Evolutionary conservation across 768 basidiomycete species (phyloP), one percentile per base, ranked within the genome.

Genomic region (Cyclocybe cylindracea): DNA sequence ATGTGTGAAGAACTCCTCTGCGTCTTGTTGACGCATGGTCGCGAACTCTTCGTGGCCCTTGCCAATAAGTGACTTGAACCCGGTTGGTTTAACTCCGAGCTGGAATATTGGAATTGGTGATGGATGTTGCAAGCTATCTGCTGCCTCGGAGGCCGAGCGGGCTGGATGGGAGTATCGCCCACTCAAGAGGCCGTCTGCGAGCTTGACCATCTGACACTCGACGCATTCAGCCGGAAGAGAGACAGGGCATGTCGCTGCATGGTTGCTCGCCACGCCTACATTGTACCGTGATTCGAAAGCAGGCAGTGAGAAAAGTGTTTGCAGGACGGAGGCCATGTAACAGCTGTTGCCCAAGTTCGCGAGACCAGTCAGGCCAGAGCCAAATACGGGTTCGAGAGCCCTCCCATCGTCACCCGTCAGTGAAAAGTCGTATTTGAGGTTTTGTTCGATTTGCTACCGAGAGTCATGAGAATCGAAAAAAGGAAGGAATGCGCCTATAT

Each of bases 21-120:
- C 85, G 62, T 99, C 97, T 65, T 98, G 97, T 68, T 99, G 96
- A 46, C 83, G 80, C 95, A 98, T 98, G 42, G 95, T 98, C 33
- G 89, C 77, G 61, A 98, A 98, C 70, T 98, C 97, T 32, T 82
- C 82, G 61, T 98, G 97, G 1, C 92, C 94, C 58, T 89, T 91
- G 2, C 96, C 96, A 34, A 98, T 83, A 8, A 98, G 80, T 4
- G 85, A 73, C 69, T 98, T 98, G 76, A 98, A 93, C 56, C 83
- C 83, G 1, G 76, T 75, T 0, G 96, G 97, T 39, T 82, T 80
- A 38, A 99, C 67, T 0, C 97, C 97, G 18, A 80, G 83, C 64
- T 98, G 96, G 73, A 91, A 94, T 4, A 81, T 75, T 0, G 83
- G 80, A 50, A 58, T 79, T 51, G 59, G 71, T 45, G 59, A 69